Evolutionary conservation across 2,329 filamentous ascomycete species (phyloP), one percentile per base, ranked within the genome.

Genomic region (Xylaria sp.): DNA sequence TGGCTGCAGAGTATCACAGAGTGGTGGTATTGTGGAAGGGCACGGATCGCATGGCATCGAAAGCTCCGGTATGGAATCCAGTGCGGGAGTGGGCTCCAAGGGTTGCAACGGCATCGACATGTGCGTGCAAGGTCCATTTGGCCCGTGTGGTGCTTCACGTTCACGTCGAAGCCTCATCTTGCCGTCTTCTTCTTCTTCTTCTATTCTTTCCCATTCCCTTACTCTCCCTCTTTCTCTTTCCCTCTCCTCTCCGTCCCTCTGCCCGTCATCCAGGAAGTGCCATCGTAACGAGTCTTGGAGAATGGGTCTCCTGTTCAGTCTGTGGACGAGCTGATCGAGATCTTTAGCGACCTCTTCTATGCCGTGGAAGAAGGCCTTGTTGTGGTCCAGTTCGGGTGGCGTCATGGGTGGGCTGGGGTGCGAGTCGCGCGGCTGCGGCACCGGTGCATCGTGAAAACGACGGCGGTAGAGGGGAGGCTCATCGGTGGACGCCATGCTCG

Each of bases 401-500:
- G 63, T 66, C 40, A 63, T 62, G 27, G 65, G 59, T 32, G 66
- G n/a, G 27, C 21, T n/a, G 3, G 25, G 57, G 9, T 29, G 54
- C 9, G 60, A 61, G 5, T 69, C 42, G 55, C 55, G 51, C 8
- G 62, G 40, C 12, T 23, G 60, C 21, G 35, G 69, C 40, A 35
- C 32, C 35, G 60, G 57, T 13, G 48, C 27, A 25, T 71, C 58
- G 57, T 42, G 65, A 13, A 64, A 58, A 51, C 59, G 63, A 54
- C 18, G 51, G 13, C 18, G 18, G 13, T 54, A 23, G 51, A 60
- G 65, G 40, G 69, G 65, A 27, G 71, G 69, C 42, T 77, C 73
- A 47, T 73, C 68, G 61, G 73, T 69, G 62, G 65, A 59, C 25
- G 63, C 47, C 55, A 68, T 73, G 65, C 68, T 71, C 69, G 71